Evolutionary conservation across 257 asterid genomes (phyloP).

Genomic region (Solanum neorickii): DNA sequence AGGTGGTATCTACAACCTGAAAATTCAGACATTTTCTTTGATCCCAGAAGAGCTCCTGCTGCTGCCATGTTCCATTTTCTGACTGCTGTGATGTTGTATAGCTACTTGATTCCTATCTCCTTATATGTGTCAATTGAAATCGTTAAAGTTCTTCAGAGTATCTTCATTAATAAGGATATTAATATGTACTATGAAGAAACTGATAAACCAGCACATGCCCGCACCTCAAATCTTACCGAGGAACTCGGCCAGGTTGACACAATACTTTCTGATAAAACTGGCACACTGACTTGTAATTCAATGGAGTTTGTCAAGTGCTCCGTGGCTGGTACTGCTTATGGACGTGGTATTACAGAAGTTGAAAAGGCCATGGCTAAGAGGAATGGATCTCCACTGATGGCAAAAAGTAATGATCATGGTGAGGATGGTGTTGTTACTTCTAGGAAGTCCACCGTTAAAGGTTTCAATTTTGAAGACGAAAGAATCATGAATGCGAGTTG

Average conservation of each 20-base stretch:
- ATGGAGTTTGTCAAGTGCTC: conserved; percentile 97
- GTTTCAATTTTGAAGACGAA: conserved; percentile 74
- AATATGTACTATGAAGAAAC: conserved; percentile 82
- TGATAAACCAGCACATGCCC: conserved; percentile 84
- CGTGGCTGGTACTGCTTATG: conserved; percentile 78
- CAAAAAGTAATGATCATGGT: conserved; percentile 18
- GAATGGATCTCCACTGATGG: conserved; percentile 52
- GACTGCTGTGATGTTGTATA: conserved; percentile 71
- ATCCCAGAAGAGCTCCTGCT: conserved; percentile 54
- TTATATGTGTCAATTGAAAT: conserved; percentile 77
- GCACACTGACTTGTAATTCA: conserved; percentile 82
- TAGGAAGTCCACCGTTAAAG: conserved; percentile 43
- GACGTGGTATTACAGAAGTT: conserved; percentile 73
- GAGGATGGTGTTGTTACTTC: conserved; percentile 14
- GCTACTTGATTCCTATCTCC: conserved; percentile 76
- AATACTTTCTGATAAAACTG: conserved; percentile 86
- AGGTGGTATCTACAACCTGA: conserved; percentile 76
- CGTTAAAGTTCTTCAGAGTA: conserved; percentile 86
- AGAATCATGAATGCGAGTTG: conserved; percentile 61
- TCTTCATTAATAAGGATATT: conserved; percentile 66
- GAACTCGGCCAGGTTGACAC: conserved; percentile 91
- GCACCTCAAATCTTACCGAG: conserved; percentile 85
- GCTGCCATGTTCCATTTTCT: conserved; percentile 71
- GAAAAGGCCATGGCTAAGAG: conserved; percentile 75
- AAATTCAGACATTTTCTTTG: conserved; percentile 42